phyloP scores from a whole-genome alignment of 164 flowering plant genomes.

The Paratinospora sagittata region DNA sequence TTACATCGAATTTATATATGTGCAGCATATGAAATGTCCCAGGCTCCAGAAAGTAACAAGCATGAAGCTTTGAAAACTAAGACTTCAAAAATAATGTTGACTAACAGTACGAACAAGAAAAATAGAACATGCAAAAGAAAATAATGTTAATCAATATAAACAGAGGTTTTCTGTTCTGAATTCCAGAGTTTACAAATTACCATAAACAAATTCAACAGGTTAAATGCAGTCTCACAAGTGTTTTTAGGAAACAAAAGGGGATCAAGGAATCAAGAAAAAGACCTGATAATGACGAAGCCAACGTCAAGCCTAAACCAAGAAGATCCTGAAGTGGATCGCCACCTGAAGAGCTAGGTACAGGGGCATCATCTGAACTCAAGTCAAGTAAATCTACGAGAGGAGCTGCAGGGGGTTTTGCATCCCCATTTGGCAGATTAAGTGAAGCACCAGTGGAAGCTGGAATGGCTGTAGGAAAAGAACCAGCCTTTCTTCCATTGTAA shows the following conservation, averaged over 20 bases:
- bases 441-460: conserved; percentile 51
- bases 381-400: conserved; percentile 91
- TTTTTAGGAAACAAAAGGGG: not conserved
- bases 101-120: not conserved
- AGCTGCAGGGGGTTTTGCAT: conserved; percentile 62
- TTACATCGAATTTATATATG: too few species aligned
- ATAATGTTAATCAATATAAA: not conserved
- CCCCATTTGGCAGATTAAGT: conserved; percentile 82
- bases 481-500: conserved; percentile 66
- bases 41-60: too few species aligned
- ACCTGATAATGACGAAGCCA: conserved; percentile 59
- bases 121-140: not conserved
- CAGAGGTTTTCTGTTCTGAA: not conserved
- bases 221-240: not conserved
- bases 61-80: too few species aligned
- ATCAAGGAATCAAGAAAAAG: conserved; percentile 15
- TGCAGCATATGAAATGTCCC: too few species aligned
- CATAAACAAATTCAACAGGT: not conserved
- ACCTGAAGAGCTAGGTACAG: conserved; percentile 72
- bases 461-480: conserved; percentile 52
- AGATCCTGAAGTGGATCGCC: conserved; percentile 87
- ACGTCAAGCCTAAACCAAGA: conserved; percentile 66
- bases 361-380: conserved; percentile 74
- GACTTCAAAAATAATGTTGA: too few species aligned
- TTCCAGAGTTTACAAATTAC: not conserved